Conservation (phyloP, 257 asterid species). For the Linaria vulgaris region DNA sequence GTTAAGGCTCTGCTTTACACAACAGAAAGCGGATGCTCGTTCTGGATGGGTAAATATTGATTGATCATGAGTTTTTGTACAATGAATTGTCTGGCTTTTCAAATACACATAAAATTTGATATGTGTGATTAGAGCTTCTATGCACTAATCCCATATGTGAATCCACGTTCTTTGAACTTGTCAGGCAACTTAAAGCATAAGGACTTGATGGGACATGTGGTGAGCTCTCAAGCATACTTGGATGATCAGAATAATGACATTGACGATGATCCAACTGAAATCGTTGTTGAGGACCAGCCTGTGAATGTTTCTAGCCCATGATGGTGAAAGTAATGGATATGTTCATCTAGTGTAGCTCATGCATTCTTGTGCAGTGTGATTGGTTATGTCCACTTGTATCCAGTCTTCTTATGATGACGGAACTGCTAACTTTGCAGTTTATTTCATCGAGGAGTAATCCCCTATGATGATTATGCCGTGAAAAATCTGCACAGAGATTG, state of each 20-base stretch:
- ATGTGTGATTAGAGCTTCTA: slow-evolving; percentile 17
- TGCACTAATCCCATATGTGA: neutral
- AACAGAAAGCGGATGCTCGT: slow-evolving; percentile 69
- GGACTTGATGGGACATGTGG: slow-evolving; percentile 75
- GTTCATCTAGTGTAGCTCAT: no score
- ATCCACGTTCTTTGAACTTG: slow-evolving; percentile 21
- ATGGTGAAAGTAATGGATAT: no score
- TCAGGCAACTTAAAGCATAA: slow-evolving; percentile 89
- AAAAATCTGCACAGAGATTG: no score
- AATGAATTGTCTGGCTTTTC: neutral
- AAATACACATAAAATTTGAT: neutral
- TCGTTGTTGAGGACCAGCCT: slow-evolving; percentile 35
- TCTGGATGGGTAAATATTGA: slow-evolving; percentile 73
- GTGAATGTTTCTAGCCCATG: slow-evolving; percentile 18
- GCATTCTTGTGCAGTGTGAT: no score
- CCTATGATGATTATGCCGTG: no score
- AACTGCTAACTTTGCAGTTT: no score
- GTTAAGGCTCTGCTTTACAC: slow-evolving; percentile 85
- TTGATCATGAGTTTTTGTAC: neutral
- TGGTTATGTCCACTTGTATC: no score
- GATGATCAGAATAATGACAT: slow-evolving; percentile 45
- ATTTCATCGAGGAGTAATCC: no score
- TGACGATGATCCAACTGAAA: slow-evolving; percentile 34
- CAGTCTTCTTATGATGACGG: no score
- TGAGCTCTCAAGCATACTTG: slow-evolving; percentile 84